phyloP scores from a whole-genome alignment of 225 moss, liverwort and hornwort species.

The Pseudisothecium myosuroides region DNA sequence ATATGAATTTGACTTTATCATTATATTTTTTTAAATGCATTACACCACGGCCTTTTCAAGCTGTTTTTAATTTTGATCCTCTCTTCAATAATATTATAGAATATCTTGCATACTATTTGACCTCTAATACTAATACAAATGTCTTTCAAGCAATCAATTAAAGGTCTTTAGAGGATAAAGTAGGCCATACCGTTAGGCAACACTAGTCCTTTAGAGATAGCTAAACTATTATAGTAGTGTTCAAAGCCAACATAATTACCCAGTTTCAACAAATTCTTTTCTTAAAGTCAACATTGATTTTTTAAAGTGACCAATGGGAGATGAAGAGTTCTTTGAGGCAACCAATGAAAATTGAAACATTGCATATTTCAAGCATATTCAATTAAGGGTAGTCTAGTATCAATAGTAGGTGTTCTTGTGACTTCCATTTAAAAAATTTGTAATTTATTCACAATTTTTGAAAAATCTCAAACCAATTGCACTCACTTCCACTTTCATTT shows the following conservation, averaged over 20 bases:
- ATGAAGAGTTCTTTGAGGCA: no score
- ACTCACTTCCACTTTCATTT: not conserved
- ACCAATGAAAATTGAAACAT: not conserved
- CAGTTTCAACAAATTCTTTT: not conserved
- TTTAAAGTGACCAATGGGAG: not conserved
- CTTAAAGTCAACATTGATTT: not conserved
- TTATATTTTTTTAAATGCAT: not conserved
- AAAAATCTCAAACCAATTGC: not conserved
- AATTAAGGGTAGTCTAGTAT: not conserved
- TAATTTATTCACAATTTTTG: not conserved
- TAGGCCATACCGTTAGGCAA: no score
- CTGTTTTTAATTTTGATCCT: not conserved
- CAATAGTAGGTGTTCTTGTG: not conserved
- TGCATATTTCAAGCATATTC: not conserved
- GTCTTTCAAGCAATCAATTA: not conserved
- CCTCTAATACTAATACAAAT: not conserved
- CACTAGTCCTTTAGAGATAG: not conserved
- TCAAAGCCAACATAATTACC: fast-evolving
- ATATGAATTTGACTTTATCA: not conserved
- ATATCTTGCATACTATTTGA: not conserved
- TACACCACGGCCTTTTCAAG: not conserved
- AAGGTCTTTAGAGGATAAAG: not conserved
- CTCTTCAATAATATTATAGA: no score
- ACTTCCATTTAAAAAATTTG: not conserved
- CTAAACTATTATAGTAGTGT: not conserved